These are phyloP conservation scores for Straminergon stramineum DNA, from an alignment of 225 moss, liverwort and hornwort genomes.

Conservation along the genomic window DNA sequence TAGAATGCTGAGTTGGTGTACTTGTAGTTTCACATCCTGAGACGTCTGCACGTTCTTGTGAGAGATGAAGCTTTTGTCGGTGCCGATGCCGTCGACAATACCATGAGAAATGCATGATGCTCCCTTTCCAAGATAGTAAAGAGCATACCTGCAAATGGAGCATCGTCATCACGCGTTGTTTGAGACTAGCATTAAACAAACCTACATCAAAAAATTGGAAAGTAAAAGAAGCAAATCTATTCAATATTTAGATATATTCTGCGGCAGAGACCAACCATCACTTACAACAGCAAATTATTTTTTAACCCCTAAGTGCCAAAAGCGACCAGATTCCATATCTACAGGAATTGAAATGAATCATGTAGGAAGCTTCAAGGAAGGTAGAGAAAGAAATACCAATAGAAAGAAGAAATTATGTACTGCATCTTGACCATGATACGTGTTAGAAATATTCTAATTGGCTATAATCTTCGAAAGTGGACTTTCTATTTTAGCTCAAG, in stretches of 20 bases:
- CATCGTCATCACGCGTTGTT: neutral
- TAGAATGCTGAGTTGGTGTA: constrained; percentile 3
- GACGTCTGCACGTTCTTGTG: constrained; percentile 59
- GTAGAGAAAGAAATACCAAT: neutral
- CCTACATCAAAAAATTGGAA: neutral
- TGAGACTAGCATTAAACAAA: neutral
- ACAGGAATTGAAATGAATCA: neutral
- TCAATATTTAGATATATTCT: neutral
- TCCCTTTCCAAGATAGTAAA: constrained; percentile 60
- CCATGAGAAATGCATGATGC: constrained; percentile 67
- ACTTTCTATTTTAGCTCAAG: neutral
- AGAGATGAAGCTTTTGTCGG: constrained; percentile 52
- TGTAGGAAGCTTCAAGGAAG: neutral
- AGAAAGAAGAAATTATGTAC: neutral
- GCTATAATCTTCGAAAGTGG: neutral
- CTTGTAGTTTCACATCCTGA: constrained; percentile 65
- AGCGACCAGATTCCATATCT: neutral
- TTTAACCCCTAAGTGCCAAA: neutral
- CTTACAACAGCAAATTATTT: neutral
- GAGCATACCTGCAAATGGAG: constrained; percentile 57
- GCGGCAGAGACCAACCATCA: neutral
- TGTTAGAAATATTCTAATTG: neutral
- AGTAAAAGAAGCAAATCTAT: neutral
- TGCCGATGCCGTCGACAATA: constrained; percentile 82
- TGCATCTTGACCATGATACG: neutral